A percentile compares a stretch with the other conserved stretches of the same genome.
Evolutionary conservation across 225 moss, liverwort and hornwort genomes (phyloP).

Genomic region (Takakia lepidozioides): DNA sequence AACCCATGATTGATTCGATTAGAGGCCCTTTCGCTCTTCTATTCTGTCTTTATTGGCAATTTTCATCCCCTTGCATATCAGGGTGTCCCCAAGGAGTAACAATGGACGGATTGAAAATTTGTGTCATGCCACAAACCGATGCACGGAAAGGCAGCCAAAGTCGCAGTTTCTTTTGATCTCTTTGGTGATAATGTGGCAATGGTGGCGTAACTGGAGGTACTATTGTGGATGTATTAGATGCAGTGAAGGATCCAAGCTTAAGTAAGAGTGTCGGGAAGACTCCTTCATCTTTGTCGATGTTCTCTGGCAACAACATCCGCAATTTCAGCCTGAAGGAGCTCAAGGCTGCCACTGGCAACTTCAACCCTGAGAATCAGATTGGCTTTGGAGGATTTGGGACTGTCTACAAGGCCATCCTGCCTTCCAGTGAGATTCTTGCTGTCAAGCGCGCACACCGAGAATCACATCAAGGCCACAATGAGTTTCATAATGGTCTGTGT

Average conservation of each 20-base stretch:
- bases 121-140: too few species aligned
- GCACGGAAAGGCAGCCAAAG: too few species aligned
- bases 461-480: slow-evolving; percentile 32
- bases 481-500: slow-evolving; percentile 29
- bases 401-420: slow-evolving; percentile 26
- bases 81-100: too few species aligned
- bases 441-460: slow-evolving; percentile 43
- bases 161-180: too few species aligned
- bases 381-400: slow-evolving; percentile 37
- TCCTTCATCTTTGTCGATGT: slow-evolving; percentile 8
- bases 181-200: too few species aligned
- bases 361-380: slow-evolving; percentile 23
- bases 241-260: slow-evolving; percentile 18
- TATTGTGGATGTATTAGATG: slow-evolving; percentile 15
- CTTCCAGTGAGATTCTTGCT: slow-evolving; percentile 25
- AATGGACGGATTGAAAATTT: too few species aligned
- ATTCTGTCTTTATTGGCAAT: too few species aligned
- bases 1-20: too few species aligned
- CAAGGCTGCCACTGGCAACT: slow-evolving; percentile 26
- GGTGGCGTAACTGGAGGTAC: too few species aligned
- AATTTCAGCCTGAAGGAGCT: slow-evolving; percentile 40
- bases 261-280: slow-evolving; percentile 13
- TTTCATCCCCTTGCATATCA: too few species aligned
- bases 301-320: slow-evolving; percentile 1
- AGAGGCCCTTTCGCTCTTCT: too few species aligned